These are phyloP conservation scores for Ganoderma multipileum DNA, from an alignment of 1,284 basidiomycete genomes.

Conservation along the genomic window DNA sequence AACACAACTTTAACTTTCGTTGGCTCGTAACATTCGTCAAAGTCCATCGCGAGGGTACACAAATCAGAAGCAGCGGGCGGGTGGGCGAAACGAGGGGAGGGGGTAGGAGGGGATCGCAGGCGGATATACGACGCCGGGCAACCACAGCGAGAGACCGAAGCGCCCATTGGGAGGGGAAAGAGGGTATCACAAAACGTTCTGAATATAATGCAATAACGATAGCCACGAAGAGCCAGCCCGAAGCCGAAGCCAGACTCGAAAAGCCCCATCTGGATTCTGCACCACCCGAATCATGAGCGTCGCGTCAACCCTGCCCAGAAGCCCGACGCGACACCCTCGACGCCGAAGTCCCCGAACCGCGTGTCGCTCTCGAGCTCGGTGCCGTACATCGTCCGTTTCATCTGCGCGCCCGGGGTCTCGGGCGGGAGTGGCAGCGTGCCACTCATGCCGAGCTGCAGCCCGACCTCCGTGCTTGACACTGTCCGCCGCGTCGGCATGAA, in stretches of 20 bases:
- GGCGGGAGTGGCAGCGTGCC: slow-evolving; percentile 35
- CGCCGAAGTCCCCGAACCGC: slow-evolving; percentile 82
- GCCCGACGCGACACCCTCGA: slow-evolving; percentile 72
- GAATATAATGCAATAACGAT: background rate
- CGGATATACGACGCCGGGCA: background rate
- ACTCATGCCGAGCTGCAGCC: slow-evolving; percentile 35
- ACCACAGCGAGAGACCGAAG: background rate
- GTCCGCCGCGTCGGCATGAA: slow-evolving; percentile 14
- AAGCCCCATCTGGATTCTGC: background rate
- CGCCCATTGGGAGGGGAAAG: background rate
- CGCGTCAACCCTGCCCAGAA: slow-evolving; percentile 57
- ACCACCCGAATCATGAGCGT: slow-evolving; percentile 31
- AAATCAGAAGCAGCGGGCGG: background rate
- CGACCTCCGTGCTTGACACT: slow-evolving; percentile 37
- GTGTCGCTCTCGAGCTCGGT: slow-evolving; percentile 78
- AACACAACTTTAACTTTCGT: slow-evolving; percentile 17
- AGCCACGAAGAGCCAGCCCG: slow-evolving; percentile 11
- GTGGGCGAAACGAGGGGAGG: background rate
- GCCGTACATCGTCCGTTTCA: slow-evolving; percentile 79
- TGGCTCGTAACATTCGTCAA: slow-evolving; percentile 6
- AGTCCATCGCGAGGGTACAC: background rate
- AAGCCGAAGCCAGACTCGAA: slow-evolving; percentile 12
- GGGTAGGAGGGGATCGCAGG: background rate
- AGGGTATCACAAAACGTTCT: background rate
- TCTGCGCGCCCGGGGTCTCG: slow-evolving; percentile 43